Percentiles rank a stretch among this genome's conserved stretches.
These are phyloP conservation scores for Aspergillus sp. DNA, from an alignment of 2,329 filamentous ascomycete genomes.

Conservation along the genomic window DNA sequence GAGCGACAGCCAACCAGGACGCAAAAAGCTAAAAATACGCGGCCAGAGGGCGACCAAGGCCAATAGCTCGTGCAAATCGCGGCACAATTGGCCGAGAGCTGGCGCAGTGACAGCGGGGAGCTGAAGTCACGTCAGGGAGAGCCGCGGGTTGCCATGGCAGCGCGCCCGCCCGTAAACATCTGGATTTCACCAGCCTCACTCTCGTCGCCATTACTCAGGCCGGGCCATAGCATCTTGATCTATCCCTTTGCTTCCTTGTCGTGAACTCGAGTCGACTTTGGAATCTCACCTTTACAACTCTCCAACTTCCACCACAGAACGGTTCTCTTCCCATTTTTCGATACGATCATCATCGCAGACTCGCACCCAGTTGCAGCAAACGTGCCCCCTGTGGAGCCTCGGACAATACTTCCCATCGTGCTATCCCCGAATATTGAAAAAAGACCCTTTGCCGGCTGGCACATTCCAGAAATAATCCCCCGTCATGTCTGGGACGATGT, in stretches of 20 bases:
- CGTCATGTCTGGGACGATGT: constrained; percentile 36
- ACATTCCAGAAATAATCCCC: constrained; percentile 21
- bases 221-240: background rate
- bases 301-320: background rate
- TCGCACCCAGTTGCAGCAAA: constrained; percentile 10
- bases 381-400: constrained; percentile 19
- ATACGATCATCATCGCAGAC: background rate
- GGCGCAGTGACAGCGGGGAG: constrained; percentile 1
- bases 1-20: background rate
- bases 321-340: background rate
- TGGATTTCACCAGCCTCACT: constrained; percentile 21
- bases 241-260: constrained; percentile 19
- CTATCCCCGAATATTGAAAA: constrained; percentile 12
- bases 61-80: background rate
- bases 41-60: background rate
- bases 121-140: constrained; percentile 13
- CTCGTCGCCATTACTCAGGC: constrained; percentile 10
- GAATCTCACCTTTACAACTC: background rate
- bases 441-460: constrained; percentile 14
- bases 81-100: background rate
- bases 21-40: constrained; percentile 1
- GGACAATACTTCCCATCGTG: constrained; percentile 16
- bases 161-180: constrained; percentile 36
- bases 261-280: constrained; percentile 8
- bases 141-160: constrained; percentile 39